Percentiles rank a stretch among this genome's conserved stretches.
Conservation (phyloP, 768 basidiomycete genomes). For the Termitomyces sp. region DNA sequence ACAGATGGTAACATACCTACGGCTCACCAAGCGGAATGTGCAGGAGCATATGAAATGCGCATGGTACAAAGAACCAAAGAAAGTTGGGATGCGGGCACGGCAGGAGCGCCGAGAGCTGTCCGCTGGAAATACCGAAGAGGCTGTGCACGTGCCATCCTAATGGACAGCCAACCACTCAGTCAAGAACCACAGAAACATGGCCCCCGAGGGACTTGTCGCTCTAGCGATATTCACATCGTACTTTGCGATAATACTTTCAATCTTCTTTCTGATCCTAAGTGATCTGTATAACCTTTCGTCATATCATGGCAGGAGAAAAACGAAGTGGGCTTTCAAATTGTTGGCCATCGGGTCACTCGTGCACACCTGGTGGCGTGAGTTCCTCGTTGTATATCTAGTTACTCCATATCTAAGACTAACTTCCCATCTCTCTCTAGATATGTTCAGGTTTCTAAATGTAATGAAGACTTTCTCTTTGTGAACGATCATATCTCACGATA, state of each 20-base stretch:
- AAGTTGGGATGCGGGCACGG: neutral
- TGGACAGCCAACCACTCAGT: too few species aligned
- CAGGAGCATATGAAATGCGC: neutral
- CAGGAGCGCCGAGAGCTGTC: too few species aligned
- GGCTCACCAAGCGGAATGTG: too few species aligned
- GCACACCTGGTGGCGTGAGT: slow-evolving; percentile 34
- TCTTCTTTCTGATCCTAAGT: slow-evolving; percentile 14
- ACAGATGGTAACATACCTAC: neutral
- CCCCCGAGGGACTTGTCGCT: neutral
- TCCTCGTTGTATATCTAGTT: neutral
- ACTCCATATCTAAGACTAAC: neutral
- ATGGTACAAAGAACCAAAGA: neutral
- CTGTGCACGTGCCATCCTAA: too few species aligned
- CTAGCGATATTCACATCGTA: slow-evolving; percentile 19
- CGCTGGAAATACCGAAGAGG: too few species aligned
- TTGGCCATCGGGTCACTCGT: slow-evolving; percentile 21
- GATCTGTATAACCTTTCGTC: neutral
- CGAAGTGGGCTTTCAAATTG: slow-evolving; percentile 10
- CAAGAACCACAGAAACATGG: too few species aligned
- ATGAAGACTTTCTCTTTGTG: neutral
- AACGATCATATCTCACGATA: neutral
- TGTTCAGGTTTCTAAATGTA: slow-evolving; percentile 28
- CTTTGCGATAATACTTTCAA: slow-evolving; percentile 18
- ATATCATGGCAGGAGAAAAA: neutral
- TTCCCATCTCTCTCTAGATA: slow-evolving; percentile 14